Conservation (phyloP, 2,329 filamentous ascomycete genomes). For the Aureobasidium mangrovei region DNA sequence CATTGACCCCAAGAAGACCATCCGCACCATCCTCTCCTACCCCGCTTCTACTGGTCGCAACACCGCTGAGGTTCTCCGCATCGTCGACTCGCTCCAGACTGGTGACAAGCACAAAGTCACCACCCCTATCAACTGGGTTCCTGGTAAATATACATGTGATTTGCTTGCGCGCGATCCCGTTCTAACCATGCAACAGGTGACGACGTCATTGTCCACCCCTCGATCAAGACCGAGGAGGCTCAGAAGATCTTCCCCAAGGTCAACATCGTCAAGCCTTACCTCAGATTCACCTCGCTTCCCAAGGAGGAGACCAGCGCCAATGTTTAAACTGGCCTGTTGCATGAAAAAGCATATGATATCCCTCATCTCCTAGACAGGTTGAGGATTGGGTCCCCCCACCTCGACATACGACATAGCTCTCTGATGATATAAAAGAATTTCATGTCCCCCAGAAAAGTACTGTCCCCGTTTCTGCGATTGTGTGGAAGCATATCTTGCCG, state of each 20-base stretch:
- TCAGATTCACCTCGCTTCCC: conserved; percentile 50
- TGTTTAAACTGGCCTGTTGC: conserved; percentile 21
- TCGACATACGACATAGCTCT: not conserved
- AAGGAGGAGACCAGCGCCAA: conserved; percentile 49
- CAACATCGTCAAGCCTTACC: conserved; percentile 54
- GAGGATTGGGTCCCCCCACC: not conserved
- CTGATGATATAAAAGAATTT: conserved; percentile 12
- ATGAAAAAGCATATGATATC: conserved; percentile 11
- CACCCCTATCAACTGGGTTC: conserved; percentile 55
- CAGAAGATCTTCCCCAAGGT: conserved; percentile 52
- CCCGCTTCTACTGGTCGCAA: conserved; percentile 52
- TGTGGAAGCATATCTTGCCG: too few species aligned
- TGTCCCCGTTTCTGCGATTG: too few species aligned
- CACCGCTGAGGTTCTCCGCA: conserved; percentile 44
- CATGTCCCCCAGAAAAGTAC: not conserved
- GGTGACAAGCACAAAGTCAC: conserved; percentile 53
- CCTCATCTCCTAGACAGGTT: not conserved
- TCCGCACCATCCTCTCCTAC: conserved; percentile 54
- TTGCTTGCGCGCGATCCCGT: conserved; percentile 27
- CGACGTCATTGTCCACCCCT: conserved; percentile 49
- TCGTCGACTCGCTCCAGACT: conserved; percentile 45
- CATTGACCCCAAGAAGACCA: conserved; percentile 57
- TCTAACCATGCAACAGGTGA: not conserved
- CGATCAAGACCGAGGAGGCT: conserved; percentile 49
- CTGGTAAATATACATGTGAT: conserved; percentile 29